These are phyloP conservation scores for Aspergillus glaucus DNA, from an alignment of 2,329 filamentous ascomycete species.

Conservation along the genomic window DNA sequence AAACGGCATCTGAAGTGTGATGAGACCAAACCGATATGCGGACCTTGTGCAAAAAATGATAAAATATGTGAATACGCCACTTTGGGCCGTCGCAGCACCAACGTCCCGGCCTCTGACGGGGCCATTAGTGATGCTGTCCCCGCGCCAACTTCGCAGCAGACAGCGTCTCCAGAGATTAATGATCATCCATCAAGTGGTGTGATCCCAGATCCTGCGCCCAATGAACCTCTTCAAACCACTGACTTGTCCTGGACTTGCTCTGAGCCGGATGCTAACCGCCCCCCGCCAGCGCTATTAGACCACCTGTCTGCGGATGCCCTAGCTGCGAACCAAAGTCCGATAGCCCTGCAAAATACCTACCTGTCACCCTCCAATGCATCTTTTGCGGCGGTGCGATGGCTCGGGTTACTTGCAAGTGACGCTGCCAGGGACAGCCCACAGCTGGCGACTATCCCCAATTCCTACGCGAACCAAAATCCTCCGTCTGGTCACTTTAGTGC, in stretches of 20 bases:
- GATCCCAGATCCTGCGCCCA: background rate
- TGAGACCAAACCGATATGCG: slow-evolving; percentile 19
- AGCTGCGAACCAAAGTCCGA: background rate
- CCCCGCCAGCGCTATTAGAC: background rate
- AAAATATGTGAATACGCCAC: slow-evolving; percentile 8
- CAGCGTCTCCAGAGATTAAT: background rate
- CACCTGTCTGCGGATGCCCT: background rate
- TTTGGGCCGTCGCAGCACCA: background rate
- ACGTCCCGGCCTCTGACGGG: background rate
- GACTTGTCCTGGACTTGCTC: background rate
- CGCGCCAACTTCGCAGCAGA: background rate
- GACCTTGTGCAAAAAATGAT: slow-evolving; percentile 16
- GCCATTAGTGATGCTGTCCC: background rate
- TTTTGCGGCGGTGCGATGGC: slow-evolving; percentile 14
- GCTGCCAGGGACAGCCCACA: background rate
- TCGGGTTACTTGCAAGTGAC: slow-evolving; percentile 8
- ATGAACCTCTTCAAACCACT: background rate
- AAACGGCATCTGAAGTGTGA: too few relatives aligned
- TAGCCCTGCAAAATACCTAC: background rate
- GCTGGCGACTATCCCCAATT: background rate
- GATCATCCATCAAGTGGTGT: background rate
- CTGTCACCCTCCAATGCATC: slow-evolving; percentile 7
- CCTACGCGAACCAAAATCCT: slow-evolving; percentile 2
- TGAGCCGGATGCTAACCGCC: background rate
- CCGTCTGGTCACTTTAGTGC: slow-evolving; percentile 6